These are phyloP conservation scores for Phytophthora vignae DNA, from an alignment of 352 stramenopile species.

Conservation along the genomic window DNA sequence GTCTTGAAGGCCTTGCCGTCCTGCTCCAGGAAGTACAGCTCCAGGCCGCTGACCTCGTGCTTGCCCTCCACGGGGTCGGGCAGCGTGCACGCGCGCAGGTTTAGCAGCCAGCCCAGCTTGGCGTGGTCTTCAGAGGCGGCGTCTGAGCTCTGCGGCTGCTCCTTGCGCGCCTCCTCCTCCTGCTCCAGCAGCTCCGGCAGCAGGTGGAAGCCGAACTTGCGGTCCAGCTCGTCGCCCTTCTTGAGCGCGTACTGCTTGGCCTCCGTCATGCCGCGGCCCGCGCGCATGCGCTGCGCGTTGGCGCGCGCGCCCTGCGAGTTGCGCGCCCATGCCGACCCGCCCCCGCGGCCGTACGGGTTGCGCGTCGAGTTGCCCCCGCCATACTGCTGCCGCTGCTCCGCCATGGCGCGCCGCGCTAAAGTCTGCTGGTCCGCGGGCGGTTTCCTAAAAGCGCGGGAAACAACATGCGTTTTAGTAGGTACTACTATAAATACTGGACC, in stretches of 20 bases:
- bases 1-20: slow-evolving; percentile 96
- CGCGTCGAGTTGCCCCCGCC: slow-evolving; percentile 25
- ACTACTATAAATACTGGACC: too few relatives aligned
- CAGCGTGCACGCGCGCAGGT: slow-evolving; percentile 68
- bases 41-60: slow-evolving; percentile 90
- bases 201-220: slow-evolving; percentile 73
- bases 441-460: background rate
- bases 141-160: slow-evolving; percentile 14
- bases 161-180: slow-evolving; percentile 44
- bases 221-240: slow-evolving; percentile 75
- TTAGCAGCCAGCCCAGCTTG: slow-evolving; percentile 76
- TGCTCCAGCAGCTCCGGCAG: slow-evolving; percentile 68
- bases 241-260: slow-evolving; percentile 63
- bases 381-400: slow-evolving; percentile 14
- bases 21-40: slow-evolving; percentile 97
- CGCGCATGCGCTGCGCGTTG: slow-evolving; percentile 49
- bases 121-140: slow-evolving; percentile 19
- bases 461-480: background rate
- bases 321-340: slow-evolving; percentile 69
- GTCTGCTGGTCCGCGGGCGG: background rate
- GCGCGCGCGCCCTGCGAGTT: slow-evolving; percentile 79
- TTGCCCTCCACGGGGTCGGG: slow-evolving; percentile 66
- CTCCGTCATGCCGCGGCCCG: slow-evolving; percentile 64
- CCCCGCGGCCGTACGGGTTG: slow-evolving; percentile 53
- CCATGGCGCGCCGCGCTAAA: background rate